These are phyloP conservation scores for Phoma sp. DNA, from an alignment of 2,329 filamentous ascomycete genomes.

Conservation along the genomic window DNA sequence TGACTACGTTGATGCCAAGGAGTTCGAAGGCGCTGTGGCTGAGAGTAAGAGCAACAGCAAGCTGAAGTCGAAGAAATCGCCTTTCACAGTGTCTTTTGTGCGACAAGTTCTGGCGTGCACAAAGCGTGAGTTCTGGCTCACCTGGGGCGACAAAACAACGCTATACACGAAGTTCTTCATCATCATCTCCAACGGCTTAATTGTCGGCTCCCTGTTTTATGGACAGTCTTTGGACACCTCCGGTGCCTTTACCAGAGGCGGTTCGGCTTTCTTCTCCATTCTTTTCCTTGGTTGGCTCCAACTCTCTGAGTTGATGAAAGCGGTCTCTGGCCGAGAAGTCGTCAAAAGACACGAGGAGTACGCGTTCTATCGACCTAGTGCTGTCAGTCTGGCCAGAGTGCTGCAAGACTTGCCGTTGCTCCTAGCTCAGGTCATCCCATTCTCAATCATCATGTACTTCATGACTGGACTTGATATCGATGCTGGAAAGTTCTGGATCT, in stretches of 20 bases:
- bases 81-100: constrained; percentile 77
- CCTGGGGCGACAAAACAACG: constrained; percentile 75
- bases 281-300: constrained; percentile 74
- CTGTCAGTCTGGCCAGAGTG: constrained; percentile 67
- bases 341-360: constrained; percentile 72
- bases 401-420: constrained; percentile 69
- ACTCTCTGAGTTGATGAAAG: constrained; percentile 78
- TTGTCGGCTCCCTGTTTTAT: constrained; percentile 81
- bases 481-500: constrained; percentile 70
- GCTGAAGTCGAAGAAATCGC: constrained; percentile 70
- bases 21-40: constrained; percentile 70
- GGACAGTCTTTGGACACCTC: constrained; percentile 65
- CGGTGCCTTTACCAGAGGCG: constrained; percentile 68
- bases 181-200: constrained; percentile 74
- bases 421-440: constrained; percentile 64
- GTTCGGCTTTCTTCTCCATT: constrained; percentile 70
- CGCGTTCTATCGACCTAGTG: constrained; percentile 73
- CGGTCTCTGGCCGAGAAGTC: constrained; percentile 73
- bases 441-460: constrained; percentile 69
- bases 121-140: constrained; percentile 78
- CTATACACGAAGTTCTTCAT: constrained; percentile 78
- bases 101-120: constrained; percentile 74
- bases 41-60: constrained; percentile 65
- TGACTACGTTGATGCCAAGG: constrained; percentile 65
- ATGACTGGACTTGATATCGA: constrained; percentile 65